phyloP scores from a whole-genome alignment of 345 rosid species.

The Syzygium grande region DNA sequence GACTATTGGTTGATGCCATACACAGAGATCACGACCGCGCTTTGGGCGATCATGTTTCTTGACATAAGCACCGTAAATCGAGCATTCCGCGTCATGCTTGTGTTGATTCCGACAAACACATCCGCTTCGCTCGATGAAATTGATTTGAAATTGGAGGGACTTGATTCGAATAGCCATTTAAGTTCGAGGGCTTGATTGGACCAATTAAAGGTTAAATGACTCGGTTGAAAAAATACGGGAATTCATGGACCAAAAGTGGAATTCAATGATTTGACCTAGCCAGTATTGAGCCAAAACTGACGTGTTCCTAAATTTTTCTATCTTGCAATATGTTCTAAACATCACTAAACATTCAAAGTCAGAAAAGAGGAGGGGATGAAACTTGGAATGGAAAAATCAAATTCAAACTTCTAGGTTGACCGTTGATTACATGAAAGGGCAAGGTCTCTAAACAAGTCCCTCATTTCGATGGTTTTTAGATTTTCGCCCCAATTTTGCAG shows the following conservation, averaged over 20 bases:
- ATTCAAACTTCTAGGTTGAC: background rate
- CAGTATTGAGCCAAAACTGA: background rate
- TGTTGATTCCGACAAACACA: background rate
- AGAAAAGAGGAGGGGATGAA: background rate
- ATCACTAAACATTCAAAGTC: background rate
- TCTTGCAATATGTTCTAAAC: background rate
- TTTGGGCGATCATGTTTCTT: background rate
- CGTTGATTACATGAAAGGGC: background rate
- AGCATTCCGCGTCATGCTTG: background rate
- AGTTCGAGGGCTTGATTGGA: background rate
- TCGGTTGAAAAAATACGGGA: background rate
- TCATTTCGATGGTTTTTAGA: background rate
- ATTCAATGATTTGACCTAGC: background rate
- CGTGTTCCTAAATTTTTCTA: background rate
- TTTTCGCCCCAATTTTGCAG: background rate
- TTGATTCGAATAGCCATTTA: background rate
- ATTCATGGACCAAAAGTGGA: background rate
- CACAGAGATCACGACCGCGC: accelerated
- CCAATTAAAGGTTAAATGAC: background rate
- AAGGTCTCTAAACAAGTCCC: background rate
- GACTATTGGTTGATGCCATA: background rate
- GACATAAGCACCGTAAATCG: background rate
- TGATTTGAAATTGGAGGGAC: background rate
- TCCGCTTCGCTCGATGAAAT: background rate
- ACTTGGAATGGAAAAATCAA: background rate